Evolutionary conservation across 495 filamentous ascomycete genomes (phyloP).

Genomic region (Cercophora scortea): DNA sequence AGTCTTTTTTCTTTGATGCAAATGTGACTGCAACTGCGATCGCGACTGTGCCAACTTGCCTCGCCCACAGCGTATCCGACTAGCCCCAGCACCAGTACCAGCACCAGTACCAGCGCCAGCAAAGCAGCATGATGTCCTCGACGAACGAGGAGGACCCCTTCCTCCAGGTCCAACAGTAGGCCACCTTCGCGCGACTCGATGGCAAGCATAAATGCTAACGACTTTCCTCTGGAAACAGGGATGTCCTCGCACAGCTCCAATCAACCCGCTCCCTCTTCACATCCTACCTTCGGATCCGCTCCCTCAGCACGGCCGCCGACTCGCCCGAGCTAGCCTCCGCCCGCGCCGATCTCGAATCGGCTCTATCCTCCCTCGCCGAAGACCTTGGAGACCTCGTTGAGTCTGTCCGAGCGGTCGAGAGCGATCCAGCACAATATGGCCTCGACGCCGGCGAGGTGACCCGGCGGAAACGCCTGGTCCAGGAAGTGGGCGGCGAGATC

Average conservation of each 20-base stretch:
- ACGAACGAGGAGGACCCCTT: constrained; percentile 79
- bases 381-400: constrained; percentile 87
- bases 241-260: constrained; percentile 75
- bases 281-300: constrained; percentile 93
- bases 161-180: constrained; percentile 84
- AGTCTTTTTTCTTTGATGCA: background rate
- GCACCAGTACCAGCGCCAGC: background rate
- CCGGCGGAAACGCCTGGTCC: constrained; percentile 72
- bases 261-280: constrained; percentile 78
- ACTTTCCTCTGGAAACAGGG: constrained; percentile 38
- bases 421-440: constrained; percentile 83
- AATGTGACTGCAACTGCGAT: background rate
- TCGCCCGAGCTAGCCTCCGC: constrained; percentile 85
- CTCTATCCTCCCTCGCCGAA: constrained; percentile 66
- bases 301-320: constrained; percentile 47
- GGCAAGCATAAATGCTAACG: background rate
- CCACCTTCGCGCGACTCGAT: background rate
- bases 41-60: background rate
- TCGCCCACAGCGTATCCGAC: background rate
- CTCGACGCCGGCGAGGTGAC: constrained; percentile 76
- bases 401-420: constrained; percentile 80
- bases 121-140: constrained; percentile 55
- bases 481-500: constrained; percentile 81
- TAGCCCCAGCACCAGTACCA: background rate
- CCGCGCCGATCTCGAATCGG: constrained; percentile 69